These are phyloP conservation scores for Termitomyces sp. DNA, from an alignment of 768 basidiomycete genomes.

Conservation along the genomic window DNA sequence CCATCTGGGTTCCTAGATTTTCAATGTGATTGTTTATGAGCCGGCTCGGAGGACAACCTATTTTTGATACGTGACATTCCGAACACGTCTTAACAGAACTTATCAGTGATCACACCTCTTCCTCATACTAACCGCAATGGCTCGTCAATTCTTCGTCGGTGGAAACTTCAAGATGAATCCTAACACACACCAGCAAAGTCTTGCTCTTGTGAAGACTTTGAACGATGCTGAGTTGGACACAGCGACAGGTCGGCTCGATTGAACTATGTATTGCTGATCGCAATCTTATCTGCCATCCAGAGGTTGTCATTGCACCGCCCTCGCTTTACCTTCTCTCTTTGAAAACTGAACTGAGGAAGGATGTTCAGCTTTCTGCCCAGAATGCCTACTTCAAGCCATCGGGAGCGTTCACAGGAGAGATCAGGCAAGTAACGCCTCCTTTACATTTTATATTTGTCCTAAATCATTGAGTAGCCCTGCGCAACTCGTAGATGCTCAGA, in stretches of 20 bases:
- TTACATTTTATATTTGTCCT: background rate
- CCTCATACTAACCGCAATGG: conserved; percentile 34
- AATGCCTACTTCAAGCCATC: conserved; percentile 81
- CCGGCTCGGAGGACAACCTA: background rate
- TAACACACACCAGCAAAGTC: conserved; percentile 54
- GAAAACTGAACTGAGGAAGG: conserved; percentile 52
- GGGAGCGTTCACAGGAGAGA: conserved; percentile 96
- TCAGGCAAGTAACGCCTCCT: conserved; percentile 50
- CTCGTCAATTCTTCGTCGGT: conserved; percentile 90
- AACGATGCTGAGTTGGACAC: conserved; percentile 79
- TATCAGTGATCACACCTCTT: conserved; percentile 6
- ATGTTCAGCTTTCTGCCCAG: conserved; percentile 82
- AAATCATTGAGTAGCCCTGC: conserved; percentile 43
- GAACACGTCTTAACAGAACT: background rate
- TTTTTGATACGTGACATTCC: background rate
- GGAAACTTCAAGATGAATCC: conserved; percentile 99
- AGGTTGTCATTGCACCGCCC: conserved; percentile 92
- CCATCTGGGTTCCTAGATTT: background rate
- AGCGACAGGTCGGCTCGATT: conserved; percentile 51
- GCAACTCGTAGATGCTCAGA: conserved; percentile 80
- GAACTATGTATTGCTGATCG: conserved; percentile 3
- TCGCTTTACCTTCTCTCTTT: conserved; percentile 80
- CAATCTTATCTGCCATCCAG: conserved; percentile 34
- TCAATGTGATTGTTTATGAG: background rate
- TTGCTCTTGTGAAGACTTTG: conserved; percentile 57